phyloP scores from a whole-genome alignment of 345 rosid species.

The Murraya koenigii region DNA sequence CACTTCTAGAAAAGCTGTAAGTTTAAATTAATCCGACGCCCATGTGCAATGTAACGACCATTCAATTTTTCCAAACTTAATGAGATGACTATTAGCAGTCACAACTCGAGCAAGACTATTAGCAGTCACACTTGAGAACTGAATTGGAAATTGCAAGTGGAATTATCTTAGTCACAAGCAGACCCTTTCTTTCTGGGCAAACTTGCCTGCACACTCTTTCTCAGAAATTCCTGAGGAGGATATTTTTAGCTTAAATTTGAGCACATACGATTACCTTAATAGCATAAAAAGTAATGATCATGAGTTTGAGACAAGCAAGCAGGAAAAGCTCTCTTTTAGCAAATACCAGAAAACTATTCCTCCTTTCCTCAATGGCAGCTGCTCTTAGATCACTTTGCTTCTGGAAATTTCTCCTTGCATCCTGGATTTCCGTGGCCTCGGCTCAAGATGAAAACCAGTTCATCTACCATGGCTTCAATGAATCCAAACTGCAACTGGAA shows the following conservation, averaged over 20 bases:
- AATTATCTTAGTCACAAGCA: background rate
- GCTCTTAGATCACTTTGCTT: slow-evolving; percentile 23
- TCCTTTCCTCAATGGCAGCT: slow-evolving; percentile 24
- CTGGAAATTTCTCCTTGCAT: slow-evolving; percentile 2
- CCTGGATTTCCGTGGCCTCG: background rate
- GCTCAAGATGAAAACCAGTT: slow-evolving; percentile 1
- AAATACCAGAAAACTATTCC: background rate
- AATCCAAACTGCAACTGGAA: background rate
- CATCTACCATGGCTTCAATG: slow-evolving; percentile 8
- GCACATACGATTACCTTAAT: no score
- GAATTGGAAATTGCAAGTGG: background rate
- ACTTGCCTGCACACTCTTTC: background rate
- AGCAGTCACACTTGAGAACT: background rate
- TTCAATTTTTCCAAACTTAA: background rate
- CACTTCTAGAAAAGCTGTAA: background rate
- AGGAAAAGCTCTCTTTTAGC: background rate
- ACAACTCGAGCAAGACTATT: background rate
- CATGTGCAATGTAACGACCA: background rate
- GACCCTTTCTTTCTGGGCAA: background rate
- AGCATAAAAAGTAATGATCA: background rate
- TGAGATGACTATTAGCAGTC: background rate
- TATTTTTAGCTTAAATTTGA: background rate
- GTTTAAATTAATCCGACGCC: background rate
- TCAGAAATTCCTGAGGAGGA: background rate
- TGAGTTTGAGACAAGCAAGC: background rate